Base-by-base conservation (phyloP, 768 basidiomycete species). In the Dendrothele bispora region DNA sequence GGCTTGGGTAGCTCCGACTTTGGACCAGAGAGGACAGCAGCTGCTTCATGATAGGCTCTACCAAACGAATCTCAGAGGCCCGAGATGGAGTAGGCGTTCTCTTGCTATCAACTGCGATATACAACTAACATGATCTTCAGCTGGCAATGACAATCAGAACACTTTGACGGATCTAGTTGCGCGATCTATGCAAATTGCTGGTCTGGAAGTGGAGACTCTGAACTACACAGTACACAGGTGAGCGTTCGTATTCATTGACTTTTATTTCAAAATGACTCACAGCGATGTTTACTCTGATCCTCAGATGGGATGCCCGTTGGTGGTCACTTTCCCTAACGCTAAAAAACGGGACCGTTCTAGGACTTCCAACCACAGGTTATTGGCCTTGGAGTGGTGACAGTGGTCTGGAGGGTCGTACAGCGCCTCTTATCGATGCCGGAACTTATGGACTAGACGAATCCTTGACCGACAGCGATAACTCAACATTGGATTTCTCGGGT, bases 301-400 rank as follows among this genome's bases (percentile, higher is more conserved):
- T 49, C 8, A 65, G 64, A 52, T 65, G 64, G 64, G 64, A 65
- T 38, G 58, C 64, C 26, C 59, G 63, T 26, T 66, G 64, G 64
- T 66, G 64, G 64, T 64, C 61, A 12, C 55, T 66, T 26, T 55
- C 49, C 35, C 58, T 66, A n/a, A 54, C 56, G 22, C 58, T 66
- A 21, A 63, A 41, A 22, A 56, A 66, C 37, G 64, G 64, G 20
- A 66, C 63, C n/a, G 44, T 51, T 7, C 14, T 63, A 10, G 61
- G 58, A 14, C 50, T 66, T 10, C 64, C 64, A 2, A 66, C 63
- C 14, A 66, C 64, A 2, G 64, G 64, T 3, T 65, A 59, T 43
- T 65, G 64, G 64, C 64, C 64, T 3, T 64, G 64, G 47, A 61
- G 48, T 30, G 64, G 64, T 15, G 51, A 66, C 48, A 61, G 61